Evolutionary conservation across 116 monocot species (phyloP), one percentile per base, ranked within the genome.

Genomic region (Thalassia testudinum): DNA sequence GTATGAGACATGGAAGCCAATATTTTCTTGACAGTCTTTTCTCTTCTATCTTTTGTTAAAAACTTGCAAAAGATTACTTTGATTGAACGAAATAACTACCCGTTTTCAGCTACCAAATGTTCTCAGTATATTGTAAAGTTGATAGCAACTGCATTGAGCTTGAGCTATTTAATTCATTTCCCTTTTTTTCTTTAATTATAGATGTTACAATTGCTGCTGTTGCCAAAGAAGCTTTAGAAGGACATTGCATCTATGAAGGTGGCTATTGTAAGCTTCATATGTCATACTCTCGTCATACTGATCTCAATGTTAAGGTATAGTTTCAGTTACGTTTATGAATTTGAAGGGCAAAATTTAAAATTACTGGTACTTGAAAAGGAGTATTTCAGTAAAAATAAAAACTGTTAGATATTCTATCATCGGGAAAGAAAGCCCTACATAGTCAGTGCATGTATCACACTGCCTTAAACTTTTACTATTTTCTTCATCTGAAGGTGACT

Each of bases 241-340:
- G 99, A 65, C 99, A 99, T 59, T 90, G 90, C 86, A 99, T 99
- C 57, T 99, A 99, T 86, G 86, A 85, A 63, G 99, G 90, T 71
- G 90, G 99, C 72, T 99, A 80, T 65, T 99, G 90, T 90, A 99
- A 99, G 90, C 99, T 99, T 83, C 99, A 99, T 80, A 82, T 90
- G 76, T 75, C 99, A 82, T 99, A 99, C 90, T 99, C 99, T 90
- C 85, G 82, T 90, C 99, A 90, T 99, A 90, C 90, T 86, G 99
- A 99, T 99, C 99, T 90, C 77, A 85, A 80, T 80, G 99, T 99
- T 66, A 99, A 99, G 99, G 99, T 99, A 99, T 65, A 53, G 65
- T 70, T 70, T 58, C n/a, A 52, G 43, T 65, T 63, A 64, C 65
- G 50, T 57, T 30, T 50, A 43, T 29, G 27, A 57, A 19, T 27